Base-by-base conservation (phyloP, 768 basidiomycete genomes). In the Pleurotus ostreatus region DNA sequence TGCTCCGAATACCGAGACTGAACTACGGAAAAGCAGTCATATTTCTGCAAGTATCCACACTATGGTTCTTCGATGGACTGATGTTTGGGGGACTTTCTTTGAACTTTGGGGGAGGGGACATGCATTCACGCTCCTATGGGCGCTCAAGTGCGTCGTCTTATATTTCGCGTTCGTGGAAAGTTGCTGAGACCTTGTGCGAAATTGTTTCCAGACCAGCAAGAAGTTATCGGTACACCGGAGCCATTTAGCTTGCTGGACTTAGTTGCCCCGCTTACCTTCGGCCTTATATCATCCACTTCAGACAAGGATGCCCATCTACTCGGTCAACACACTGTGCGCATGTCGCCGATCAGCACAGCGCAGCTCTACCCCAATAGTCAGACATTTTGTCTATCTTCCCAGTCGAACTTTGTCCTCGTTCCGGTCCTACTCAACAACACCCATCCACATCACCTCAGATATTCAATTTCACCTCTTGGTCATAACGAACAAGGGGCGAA, bases 301-400 rank as follows among this genome's bases (percentile, higher is more conserved):
- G 65, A 70, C 1, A 75, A 73, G 40, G 86, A 89, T 59, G 67
- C 73, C 3, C 85, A 91, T 65, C 72, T 92, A 6, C 79, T 85
- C 30, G 95, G 95, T 34, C 88, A 94, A 68, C 92, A 95, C 65
- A 94, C 92, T 0, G 88, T 98, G 51, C 85, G 89, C 60, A 87
- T 95, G 81, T 92, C 93, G 0, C 94, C 94, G 8, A 93, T 92
- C 63, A 92, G 94, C 67, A 97, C 94, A 2, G 95, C 94, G 3
- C 86, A 88, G 18, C 76, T 98, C 44, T 95, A 96, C 62, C 92
- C 92, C 9, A 77, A 86, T 57, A 77, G 72, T 12, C 76, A 83
- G 51, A 84, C 83, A 2, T 94, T 86, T 67, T 96, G 93, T 63
- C 76, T 95, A 16, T 75, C 87, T 1, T 66, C 75, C 16, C 71